Evolutionary conservation across 495 filamentous ascomycete species (phyloP).

Genomic region (Oidiodendron maius): DNA sequence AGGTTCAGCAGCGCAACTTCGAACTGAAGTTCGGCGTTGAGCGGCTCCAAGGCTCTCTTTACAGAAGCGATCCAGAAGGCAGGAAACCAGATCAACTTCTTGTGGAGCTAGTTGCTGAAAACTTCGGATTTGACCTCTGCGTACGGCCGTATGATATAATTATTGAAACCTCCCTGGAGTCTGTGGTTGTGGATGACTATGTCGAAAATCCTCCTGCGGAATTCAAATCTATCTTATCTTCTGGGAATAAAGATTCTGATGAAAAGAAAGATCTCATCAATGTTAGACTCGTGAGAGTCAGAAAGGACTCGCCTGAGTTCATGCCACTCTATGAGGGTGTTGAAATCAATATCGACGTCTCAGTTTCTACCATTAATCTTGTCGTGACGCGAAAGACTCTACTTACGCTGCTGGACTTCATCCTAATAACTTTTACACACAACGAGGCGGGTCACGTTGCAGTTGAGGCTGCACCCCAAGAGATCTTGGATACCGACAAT

Average conservation of each 20-base stretch:
- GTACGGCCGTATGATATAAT: constrained; percentile 86
- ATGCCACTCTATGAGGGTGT: constrained; percentile 86
- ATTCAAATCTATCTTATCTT: constrained; percentile 93
- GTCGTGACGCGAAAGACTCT: constrained; percentile 91
- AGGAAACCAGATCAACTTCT: constrained; percentile 73
- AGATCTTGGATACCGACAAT: constrained; percentile 25
- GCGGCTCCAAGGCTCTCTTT: constrained; percentile 84
- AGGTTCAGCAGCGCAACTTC: constrained; percentile 80
- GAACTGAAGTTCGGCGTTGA: constrained; percentile 96
- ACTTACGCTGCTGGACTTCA: constrained; percentile 90
- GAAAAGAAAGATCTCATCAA: constrained; percentile 75
- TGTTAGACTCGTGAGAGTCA: constrained; percentile 84
- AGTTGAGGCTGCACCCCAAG: constrained; percentile 26
- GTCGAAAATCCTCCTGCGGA: constrained; percentile 86
- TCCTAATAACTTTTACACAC: constrained; percentile 88
- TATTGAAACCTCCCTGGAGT: constrained; percentile 80
- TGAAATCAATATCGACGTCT: constrained; percentile 85
- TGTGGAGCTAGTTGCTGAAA: constrained; percentile 85
- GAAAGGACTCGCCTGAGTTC: constrained; percentile 87
- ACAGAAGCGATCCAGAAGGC: constrained; percentile 75
- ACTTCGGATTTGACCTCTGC: constrained; percentile 81
- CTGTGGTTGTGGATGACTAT: constrained; percentile 88
- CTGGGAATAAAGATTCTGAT: constrained; percentile 66
- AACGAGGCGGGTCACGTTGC: constrained; percentile 33
- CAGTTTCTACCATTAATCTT: constrained; percentile 91